Percentiles rank a stretch among this genome's conserved stretches.
phyloP scores from a whole-genome alignment of 2,329 filamentous ascomycete genomes.

The Ophioceras dolichostomum region DNA sequence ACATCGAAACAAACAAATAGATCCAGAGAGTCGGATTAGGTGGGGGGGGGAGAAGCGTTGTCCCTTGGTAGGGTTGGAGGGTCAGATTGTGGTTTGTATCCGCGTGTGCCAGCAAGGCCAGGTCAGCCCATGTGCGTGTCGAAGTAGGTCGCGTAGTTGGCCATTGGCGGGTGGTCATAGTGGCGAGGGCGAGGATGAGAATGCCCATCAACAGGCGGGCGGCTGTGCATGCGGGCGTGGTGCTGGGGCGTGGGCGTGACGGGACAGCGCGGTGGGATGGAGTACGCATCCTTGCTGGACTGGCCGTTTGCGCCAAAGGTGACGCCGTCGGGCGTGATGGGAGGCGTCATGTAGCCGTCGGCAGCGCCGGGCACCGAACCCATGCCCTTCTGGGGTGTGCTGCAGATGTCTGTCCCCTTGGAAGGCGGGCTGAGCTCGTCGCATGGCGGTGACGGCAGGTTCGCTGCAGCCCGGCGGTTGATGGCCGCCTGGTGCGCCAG shows the following conservation, averaged over 20 bases:
- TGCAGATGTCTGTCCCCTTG: conserved; percentile 52
- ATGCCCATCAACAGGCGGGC: conserved; percentile 15
- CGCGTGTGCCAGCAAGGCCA: no score
- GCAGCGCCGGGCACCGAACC: conserved; percentile 48
- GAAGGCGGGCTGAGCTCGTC: conserved; percentile 33
- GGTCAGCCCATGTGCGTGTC: background rate
- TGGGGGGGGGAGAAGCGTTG: no score
- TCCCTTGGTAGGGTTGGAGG: no score
- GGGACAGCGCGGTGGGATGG: conserved; percentile 40
- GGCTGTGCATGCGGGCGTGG: conserved; percentile 3
- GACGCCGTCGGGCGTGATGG: conserved; percentile 67
- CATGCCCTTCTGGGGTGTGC: conserved; percentile 68
- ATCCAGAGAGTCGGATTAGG: no score
- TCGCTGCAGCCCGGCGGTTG: conserved; percentile 24
- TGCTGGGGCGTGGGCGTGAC: conserved; percentile 48
- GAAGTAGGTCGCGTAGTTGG: conserved; percentile 15
- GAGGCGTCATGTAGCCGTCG: conserved; percentile 72
- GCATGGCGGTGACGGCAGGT: conserved; percentile 45
- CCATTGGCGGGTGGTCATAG: no score
- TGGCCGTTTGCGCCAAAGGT: conserved; percentile 33
- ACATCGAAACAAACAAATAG: no score
- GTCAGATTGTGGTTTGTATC: no score
- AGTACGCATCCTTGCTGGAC: conserved; percentile 33
- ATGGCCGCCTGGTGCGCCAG: conserved; percentile 47
- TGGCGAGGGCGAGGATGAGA: conserved; percentile 14